phyloP scores from a whole-genome alignment of 1,139 yeast genomes.

The Debaryomyces robertsiae region DNA sequence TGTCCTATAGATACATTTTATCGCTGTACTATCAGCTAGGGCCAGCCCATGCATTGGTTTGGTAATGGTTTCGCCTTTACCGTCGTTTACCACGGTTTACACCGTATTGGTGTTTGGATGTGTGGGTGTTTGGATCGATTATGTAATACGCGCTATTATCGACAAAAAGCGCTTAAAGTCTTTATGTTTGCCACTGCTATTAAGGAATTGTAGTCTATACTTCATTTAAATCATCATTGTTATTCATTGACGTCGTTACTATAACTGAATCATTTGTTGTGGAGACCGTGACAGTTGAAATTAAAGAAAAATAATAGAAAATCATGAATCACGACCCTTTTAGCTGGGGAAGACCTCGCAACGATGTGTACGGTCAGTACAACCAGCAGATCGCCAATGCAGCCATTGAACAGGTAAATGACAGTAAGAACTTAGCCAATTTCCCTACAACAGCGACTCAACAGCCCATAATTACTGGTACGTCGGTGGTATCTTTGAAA shows the following conservation, averaged over 20 bases:
- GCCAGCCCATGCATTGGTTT: too few species aligned
- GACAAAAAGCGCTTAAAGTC: not conserved
- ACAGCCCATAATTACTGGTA: constrained; percentile 94
- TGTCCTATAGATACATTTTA: too few species aligned
- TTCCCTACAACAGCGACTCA: constrained; percentile 86
- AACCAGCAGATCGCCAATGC: constrained; percentile 69
- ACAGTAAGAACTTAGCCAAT: constrained; percentile 17
- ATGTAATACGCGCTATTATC: not conserved
- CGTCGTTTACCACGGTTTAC: too few species aligned
- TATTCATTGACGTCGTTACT: constrained; percentile 5
- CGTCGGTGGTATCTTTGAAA: constrained; percentile 90
- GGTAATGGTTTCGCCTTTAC: too few species aligned
- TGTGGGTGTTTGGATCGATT: not conserved
- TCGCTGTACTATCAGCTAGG: too few species aligned
- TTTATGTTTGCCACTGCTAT: constrained; percentile 3
- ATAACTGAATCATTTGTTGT: not conserved
- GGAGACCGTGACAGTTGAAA: not conserved
- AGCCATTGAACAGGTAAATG: constrained; percentile 22
- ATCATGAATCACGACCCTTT: constrained; percentile 93
- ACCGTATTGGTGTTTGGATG: too few species aligned
- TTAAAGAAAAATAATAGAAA: constrained; percentile 3
- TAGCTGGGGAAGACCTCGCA: constrained; percentile 93
- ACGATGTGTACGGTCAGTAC: constrained; percentile 78
- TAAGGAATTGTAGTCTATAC: not conserved
- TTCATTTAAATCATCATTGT: not conserved